Percentiles rank a stretch among this genome's conserved stretches.
Evolutionary conservation across 192 early-diverging fungal species (phyloP).

Genomic region (Pilaira anomala): DNA sequence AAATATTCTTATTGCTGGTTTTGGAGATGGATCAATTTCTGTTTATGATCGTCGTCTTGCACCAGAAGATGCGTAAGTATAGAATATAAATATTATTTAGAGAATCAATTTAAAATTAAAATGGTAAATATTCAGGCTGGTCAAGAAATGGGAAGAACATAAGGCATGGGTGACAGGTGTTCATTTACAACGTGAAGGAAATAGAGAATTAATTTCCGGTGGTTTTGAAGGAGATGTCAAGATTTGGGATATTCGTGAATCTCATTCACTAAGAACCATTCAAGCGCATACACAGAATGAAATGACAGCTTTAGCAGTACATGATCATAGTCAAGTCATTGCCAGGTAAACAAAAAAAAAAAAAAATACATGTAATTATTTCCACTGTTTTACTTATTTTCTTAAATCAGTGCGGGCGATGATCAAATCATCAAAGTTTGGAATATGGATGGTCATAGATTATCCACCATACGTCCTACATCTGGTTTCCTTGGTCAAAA

Average conservation of each 20-base stretch:
- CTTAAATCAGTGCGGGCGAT: constrained; percentile 29
- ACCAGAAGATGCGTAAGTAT: constrained; percentile 49
- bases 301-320: constrained; percentile 55
- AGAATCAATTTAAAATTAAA: not conserved
- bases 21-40: constrained; percentile 68
- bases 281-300: constrained; percentile 40
- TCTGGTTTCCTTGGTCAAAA: constrained; percentile 57
- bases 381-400: not conserved
- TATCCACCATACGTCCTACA: constrained; percentile 48
- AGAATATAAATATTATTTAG: not conserved
- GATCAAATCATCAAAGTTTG: constrained; percentile 54
- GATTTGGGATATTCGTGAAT: constrained; percentile 58
- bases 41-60: constrained; percentile 65
- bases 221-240: constrained; percentile 56
- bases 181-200: constrained; percentile 50
- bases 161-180: constrained; percentile 55
- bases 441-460: constrained; percentile 46
- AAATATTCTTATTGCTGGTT: constrained; percentile 67
- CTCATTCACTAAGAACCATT: constrained; percentile 43
- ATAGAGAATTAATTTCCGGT: constrained; percentile 65
- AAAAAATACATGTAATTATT: constrained; percentile 33
- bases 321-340: constrained; percentile 57
- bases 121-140: constrained; percentile 39
- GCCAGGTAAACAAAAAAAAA: constrained; percentile 45
- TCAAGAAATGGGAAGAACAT: constrained; percentile 61